Base-by-base conservation (phyloP, 2,329 filamentous ascomycete genomes). In the Penicillium sp. region DNA sequence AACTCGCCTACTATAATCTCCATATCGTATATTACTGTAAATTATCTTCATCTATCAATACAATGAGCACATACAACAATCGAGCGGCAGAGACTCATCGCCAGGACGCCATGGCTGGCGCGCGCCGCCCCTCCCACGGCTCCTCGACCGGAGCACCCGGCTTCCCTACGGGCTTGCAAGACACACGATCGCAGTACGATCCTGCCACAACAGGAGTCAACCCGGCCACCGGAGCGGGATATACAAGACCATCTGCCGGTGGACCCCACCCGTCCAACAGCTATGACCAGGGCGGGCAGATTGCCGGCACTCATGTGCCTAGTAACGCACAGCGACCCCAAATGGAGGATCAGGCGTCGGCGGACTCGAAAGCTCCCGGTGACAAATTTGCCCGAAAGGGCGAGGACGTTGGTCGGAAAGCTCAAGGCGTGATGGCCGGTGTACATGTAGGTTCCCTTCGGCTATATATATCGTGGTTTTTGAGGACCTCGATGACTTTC, bases 401-500 rank as follows among this genome's bases (percentile, higher is more conserved):
- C 2, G 60, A 62, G 18, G 44, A 58, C 3, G 1, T 67, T 4
- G 67, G 64, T 3, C 47, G 52, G 14, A 63, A 63, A 3, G 55
- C 69, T 1, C 66, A 63, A 46, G 64, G 63, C 7, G 50, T 61
- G 24, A 55, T 62, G 11, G 69, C 71, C 18, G 64, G 66, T 5
- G 52, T 72, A 50, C 71, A 73, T 54, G 71, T 73, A 58, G 62
- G 70, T 66, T n/a, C 11, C 39, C 18, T 18, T 2, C 5, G 30
- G 10, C 41, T 46, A 13, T 14, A 13, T 7, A 14, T 14, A 30
- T 38, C 16, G 27, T 31, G 8, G 31, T 8, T 31, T 14, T 24
- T 16, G 20, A 41, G 36, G 40, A 9, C 18, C 22, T 57, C 33
- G 41, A 22, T 22, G 20, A 8, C 18, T 39, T 14, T 48, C 4